These are phyloP conservation scores for Protostelium mycophagum DNA, from an alignment of 78 protist genomes.

Conservation along the genomic window DNA sequence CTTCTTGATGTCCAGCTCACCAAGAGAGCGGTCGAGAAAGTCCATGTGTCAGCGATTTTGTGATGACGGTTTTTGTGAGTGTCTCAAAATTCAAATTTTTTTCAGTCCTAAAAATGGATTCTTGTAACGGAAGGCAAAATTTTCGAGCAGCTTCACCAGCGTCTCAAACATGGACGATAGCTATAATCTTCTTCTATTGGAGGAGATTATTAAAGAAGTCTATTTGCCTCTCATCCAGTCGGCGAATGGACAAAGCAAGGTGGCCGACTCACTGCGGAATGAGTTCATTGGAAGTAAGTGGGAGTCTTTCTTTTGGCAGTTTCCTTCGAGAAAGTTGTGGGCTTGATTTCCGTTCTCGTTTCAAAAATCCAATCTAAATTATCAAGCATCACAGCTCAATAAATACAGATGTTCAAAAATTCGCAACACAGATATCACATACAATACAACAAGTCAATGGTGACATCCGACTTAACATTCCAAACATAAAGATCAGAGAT, in stretches of 20 bases:
- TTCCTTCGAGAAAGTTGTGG: no score
- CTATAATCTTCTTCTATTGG: neutral
- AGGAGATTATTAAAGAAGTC: neutral
- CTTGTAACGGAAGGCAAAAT: neutral
- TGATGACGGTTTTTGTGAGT: neutral
- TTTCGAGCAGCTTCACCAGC: neutral
- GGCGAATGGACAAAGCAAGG: neutral
- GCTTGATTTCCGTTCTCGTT: no score
- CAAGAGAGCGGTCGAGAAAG: neutral
- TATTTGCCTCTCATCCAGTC: neutral
- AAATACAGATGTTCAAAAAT: slow-evolving; percentile 25
- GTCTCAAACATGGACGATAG: neutral
- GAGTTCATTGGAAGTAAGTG: neutral
- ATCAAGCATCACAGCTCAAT: no score
- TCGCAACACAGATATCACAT: slow-evolving; percentile 32
- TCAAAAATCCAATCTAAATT: no score
- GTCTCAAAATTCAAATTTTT: neutral
- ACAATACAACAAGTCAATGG: slow-evolving; percentile 49
- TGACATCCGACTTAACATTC: slow-evolving; percentile 28
- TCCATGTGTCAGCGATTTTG: neutral
- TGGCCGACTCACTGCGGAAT: neutral
- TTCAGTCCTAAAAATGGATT: neutral
- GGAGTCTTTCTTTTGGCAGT: no score
- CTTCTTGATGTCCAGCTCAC: neutral
- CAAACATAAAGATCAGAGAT: slow-evolving; percentile 3